Conservation (phyloP, 2,329 filamentous ascomycete species). For the Drechmeria coniospora region DNA sequence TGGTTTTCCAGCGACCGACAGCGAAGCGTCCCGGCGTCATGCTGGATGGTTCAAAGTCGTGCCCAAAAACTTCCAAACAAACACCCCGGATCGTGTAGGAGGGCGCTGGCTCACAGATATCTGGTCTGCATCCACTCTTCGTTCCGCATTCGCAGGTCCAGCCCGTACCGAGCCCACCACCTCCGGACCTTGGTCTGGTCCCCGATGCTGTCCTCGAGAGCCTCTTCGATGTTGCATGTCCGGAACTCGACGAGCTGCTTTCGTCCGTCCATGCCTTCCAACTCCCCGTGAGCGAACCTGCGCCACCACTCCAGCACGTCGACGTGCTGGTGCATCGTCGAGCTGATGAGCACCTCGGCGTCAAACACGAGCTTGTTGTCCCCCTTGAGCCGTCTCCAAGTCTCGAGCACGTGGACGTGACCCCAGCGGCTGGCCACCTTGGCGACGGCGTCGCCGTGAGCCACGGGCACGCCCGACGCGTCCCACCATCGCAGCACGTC, state of each 20-base stretch:
- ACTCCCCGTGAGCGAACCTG: slow-evolving; percentile 41
- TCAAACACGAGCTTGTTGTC: slow-evolving; percentile 57
- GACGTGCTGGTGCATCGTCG: slow-evolving; percentile 75
- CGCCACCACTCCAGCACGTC: slow-evolving; percentile 90
- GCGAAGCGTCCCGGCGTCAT: too few species aligned
- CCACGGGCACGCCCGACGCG: slow-evolving; percentile 60
- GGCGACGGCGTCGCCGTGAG: slow-evolving; percentile 67
- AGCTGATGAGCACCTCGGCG: slow-evolving; percentile 67
- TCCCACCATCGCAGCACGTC: slow-evolving; percentile 81
- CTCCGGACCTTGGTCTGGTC: slow-evolving; percentile 54
- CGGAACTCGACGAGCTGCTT: slow-evolving; percentile 73
- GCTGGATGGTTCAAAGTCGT: background rate
- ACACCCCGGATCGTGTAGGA: background rate
- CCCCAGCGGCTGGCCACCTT: slow-evolving; percentile 76
- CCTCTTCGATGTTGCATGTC: slow-evolving; percentile 90
- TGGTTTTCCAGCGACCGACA: too few species aligned
- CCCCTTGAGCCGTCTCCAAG: slow-evolving; percentile 61
- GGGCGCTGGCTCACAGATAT: slow-evolving; percentile 50
- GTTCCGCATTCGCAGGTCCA: slow-evolving; percentile 68
- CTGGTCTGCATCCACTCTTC: slow-evolving; percentile 83
- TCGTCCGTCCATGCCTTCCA: slow-evolving; percentile 36
- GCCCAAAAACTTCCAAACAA: background rate
- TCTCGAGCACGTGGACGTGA: slow-evolving; percentile 67
- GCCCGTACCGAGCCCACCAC: slow-evolving; percentile 80
- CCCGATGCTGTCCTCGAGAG: slow-evolving; percentile 70